Percentiles rank a stretch among this genome's conserved stretches.
Evolutionary conservation across 805 yeast species (phyloP).

Genomic region (Starmera caribaea): DNA sequence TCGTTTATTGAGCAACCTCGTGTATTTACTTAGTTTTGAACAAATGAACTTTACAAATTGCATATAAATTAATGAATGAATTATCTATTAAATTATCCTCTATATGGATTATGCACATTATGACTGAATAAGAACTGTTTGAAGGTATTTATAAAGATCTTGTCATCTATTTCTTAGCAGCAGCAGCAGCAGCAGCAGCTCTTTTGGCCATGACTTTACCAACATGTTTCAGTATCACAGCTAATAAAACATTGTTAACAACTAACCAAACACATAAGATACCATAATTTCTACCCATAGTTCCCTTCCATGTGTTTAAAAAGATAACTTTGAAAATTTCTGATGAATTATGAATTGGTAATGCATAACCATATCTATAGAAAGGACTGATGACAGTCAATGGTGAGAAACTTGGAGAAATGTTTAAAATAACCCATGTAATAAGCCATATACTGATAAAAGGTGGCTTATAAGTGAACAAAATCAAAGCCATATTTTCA

Average conservation of each 20-base stretch:
- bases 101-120: neutral
- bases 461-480: constrained; percentile 50
- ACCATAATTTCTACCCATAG: constrained; percentile 52
- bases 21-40: too few relatives aligned
- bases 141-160: neutral
- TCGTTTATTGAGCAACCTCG: too few relatives aligned
- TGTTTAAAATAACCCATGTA: constrained; percentile 59
- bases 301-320: constrained; percentile 44
- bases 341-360: constrained; percentile 60
- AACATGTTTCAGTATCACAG: constrained; percentile 34
- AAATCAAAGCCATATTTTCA: constrained; percentile 49
- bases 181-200: constrained; percentile 14
- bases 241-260: constrained; percentile 32
- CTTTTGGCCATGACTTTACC: constrained; percentile 26
- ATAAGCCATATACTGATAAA: constrained; percentile 62
- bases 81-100: too few relatives aligned
- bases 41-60: too few relatives aligned
- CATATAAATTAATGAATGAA: too few relatives aligned
- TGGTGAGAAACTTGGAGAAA: constrained; percentile 61
- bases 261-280: constrained; percentile 53
- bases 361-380: constrained; percentile 54
- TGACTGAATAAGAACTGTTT: neutral
- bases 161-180: neutral
- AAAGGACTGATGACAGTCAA: constrained; percentile 47
- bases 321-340: constrained; percentile 53